Conservation (phyloP, 2,329 filamentous ascomycete genomes). For the Aspergillus unguis region DNA sequence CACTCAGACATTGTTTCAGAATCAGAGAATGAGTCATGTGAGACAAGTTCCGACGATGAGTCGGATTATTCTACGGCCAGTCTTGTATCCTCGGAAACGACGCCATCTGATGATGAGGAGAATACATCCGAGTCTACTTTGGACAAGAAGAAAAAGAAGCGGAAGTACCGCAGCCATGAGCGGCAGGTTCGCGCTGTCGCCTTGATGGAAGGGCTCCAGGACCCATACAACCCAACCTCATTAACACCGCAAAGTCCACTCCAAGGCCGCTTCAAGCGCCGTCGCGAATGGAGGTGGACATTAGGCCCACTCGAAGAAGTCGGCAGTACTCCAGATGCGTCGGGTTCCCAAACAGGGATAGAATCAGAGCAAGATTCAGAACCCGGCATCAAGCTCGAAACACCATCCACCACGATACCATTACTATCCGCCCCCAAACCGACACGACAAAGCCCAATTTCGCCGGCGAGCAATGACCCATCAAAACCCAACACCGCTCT, state of each 20-base stretch:
- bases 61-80: slow-evolving; percentile 28
- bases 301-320: slow-evolving; percentile 43
- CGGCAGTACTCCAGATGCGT: slow-evolving; percentile 8
- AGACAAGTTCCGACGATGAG: slow-evolving; percentile 23
- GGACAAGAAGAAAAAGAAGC: slow-evolving; percentile 43
- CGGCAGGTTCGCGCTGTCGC: slow-evolving; percentile 41
- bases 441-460: background rate
- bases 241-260: slow-evolving; percentile 52
- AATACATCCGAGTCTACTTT: slow-evolving; percentile 13
- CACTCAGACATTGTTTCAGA: slow-evolving; percentile 52
- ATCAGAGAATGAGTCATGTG: slow-evolving; percentile 15
- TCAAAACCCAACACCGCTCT: slow-evolving; percentile 4
- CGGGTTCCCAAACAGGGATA: background rate
- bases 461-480: background rate
- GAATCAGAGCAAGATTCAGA: background rate
- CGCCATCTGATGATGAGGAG: slow-evolving; percentile 33
- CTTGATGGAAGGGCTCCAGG: slow-evolving; percentile 42
- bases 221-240: slow-evolving; percentile 36
- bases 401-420: background rate
- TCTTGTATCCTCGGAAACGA: slow-evolving; percentile 27
- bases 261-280: slow-evolving; percentile 52
- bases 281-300: slow-evolving; percentile 58
- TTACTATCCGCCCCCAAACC: background rate
- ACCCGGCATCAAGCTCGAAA: background rate
- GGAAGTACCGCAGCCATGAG: slow-evolving; percentile 31